Evolutionary conservation across 805 yeast species (phyloP), one percentile per base, ranked within the genome.

Genomic region (Blastobotrys americana): DNA sequence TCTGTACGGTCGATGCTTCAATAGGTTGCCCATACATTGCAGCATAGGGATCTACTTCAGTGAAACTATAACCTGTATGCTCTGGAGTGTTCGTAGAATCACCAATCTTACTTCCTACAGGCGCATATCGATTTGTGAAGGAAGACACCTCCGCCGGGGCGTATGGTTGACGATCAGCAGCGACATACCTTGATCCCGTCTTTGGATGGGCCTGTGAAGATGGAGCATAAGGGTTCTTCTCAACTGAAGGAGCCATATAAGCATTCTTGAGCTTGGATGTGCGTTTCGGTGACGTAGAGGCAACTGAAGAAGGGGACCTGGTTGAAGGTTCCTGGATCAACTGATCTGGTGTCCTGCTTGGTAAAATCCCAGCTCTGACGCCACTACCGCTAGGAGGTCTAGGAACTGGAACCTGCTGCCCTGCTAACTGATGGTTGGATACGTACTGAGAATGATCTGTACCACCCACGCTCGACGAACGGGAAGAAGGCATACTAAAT

Each of bases 21-120:
- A 45, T 44, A 5, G 42, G 31, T 13, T 37, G 17, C 4, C 48
- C 55, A 41, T 51, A 45, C 20, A 46, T 25, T 3, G 49, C 52
- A n/a, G 53, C 51, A 44, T 55, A 55, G 5, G 48, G 46, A 16
- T 47, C 45, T 27, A 21, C 9, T 16, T n/a, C 23, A 16, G 33
- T 40, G 13, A 4, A 15, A 21, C 25, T 3, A 25, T 39, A 17
- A 13, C 9, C 22, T 3, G 31, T 5, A 4, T 19, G 6, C 10
- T 19, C 15, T 33, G 43, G 43, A n/a, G 20, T n/a, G 4, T 25
- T 25, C 31, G 13, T 25, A 13, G 10, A 8, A 8, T 25, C 31
- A n/a, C n/a, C n/a, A n/a, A 31, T 3, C 28, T 17, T n/a, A 37
- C 9, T 18, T 5, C 28, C 40, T 4, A 37, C 42, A 9, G 42